phyloP scores from a whole-genome alignment of 345 rosid species.

The Balakata baccata region DNA sequence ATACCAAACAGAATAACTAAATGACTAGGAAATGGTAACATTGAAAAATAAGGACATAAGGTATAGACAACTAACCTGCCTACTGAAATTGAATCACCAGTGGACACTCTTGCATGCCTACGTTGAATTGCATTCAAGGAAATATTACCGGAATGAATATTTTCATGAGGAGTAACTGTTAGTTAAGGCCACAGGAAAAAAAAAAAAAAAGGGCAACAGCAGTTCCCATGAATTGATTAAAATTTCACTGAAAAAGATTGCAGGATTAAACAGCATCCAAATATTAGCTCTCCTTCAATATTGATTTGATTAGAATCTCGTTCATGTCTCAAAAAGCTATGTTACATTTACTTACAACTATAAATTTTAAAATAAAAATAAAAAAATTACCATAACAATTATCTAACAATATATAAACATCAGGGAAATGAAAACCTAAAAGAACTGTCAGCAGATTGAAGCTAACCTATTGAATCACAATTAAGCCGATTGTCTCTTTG shows the following conservation, averaged over 20 bases:
- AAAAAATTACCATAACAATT: neutral
- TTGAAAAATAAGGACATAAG: neutral
- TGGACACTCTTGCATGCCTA: conserved; percentile 75
- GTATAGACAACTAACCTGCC: conserved; percentile 46
- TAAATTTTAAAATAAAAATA: neutral
- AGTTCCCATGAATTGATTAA: neutral
- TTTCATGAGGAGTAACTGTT: conserved; percentile 64
- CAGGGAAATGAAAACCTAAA: neutral
- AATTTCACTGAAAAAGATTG: neutral
- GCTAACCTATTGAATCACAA: neutral
- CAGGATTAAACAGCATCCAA: neutral
- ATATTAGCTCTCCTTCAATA: neutral
- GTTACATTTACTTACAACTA: neutral
- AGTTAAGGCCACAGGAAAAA: conserved; percentile 64
- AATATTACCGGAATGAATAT: conserved; percentile 52
- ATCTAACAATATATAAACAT: neutral
- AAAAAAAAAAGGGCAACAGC: neutral
- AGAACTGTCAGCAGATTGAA: neutral
- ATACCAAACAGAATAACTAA: neutral
- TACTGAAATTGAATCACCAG: conserved; percentile 64
- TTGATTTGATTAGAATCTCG: neutral
- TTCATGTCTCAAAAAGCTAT: neutral
- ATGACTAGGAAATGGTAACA: neutral
- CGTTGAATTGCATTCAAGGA: conserved; percentile 88
- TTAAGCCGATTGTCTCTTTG: neutral